Evolutionary conservation across 495 filamentous ascomycete genomes (phyloP).

Genomic region (Peziza echinospora): DNA sequence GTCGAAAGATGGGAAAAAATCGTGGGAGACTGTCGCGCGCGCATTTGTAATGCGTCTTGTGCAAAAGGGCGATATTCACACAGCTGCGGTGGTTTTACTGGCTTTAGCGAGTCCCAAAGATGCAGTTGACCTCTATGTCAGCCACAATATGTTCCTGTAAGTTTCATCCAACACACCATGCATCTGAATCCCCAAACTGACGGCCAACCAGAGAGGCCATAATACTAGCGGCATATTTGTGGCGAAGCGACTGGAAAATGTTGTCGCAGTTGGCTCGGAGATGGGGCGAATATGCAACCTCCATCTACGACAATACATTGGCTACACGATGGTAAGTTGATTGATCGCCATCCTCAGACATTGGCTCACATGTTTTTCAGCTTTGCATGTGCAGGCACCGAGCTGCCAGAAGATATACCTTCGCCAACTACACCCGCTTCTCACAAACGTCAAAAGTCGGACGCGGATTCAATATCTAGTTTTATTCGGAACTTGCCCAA

Average conservation of each 20-base stretch:
- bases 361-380: constrained; percentile 20
- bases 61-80: constrained; percentile 77
- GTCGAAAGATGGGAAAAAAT: constrained; percentile 35
- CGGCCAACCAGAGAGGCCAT: constrained; percentile 19
- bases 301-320: constrained; percentile 66
- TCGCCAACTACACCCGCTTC: constrained; percentile 6
- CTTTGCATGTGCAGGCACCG: constrained; percentile 59
- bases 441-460: constrained; percentile 16
- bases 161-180: constrained; percentile 64
- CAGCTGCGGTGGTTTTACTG: constrained; percentile 72
- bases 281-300: constrained; percentile 85
- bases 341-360: background rate
- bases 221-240: constrained; percentile 20
- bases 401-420: constrained; percentile 28
- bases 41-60: constrained; percentile 80
- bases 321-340: constrained; percentile 57
- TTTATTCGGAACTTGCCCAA: constrained; percentile 13
- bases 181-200: too few species aligned
- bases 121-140: constrained; percentile 90
- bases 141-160: constrained; percentile 78
- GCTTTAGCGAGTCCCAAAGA: constrained; percentile 85
- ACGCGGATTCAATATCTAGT: constrained; percentile 15
- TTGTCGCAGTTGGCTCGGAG: constrained; percentile 70
- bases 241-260: constrained; percentile 56
- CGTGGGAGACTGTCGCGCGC: constrained; percentile 74